Evolutionary conservation across 129 eudicot species (phyloP).

Genomic region (Centaurea solstitialis): DNA sequence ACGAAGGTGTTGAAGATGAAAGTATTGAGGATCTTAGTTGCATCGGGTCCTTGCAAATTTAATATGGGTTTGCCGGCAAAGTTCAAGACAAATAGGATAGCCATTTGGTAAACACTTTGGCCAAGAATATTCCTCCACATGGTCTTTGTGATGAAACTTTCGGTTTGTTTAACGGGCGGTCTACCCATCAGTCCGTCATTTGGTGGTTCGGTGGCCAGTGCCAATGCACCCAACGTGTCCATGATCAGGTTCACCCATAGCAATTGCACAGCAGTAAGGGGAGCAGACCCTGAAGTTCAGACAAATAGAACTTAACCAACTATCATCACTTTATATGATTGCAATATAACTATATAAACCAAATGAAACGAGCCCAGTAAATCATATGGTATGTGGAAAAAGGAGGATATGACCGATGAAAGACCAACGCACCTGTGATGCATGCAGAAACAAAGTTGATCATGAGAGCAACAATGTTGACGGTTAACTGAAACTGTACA

Average conservation of each 20-base stretch:
- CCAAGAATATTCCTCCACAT: slow-evolving; percentile 96
- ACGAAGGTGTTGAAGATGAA: slow-evolving; percentile 96
- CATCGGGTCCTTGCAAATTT: slow-evolving; percentile 58
- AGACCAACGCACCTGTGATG: slow-evolving; percentile 53
- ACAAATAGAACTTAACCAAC: not conserved
- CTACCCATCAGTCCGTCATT: slow-evolving; percentile 78
- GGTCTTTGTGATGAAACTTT: slow-evolving; percentile 68
- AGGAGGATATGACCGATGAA: not conserved
- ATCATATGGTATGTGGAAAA: not conserved
- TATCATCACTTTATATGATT: not conserved
- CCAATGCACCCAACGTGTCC: slow-evolving; percentile 95
- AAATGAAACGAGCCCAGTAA: not conserved
- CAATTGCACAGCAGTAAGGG: slow-evolving; percentile 89
- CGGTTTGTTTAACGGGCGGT: slow-evolving; percentile 62
- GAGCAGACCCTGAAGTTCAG: slow-evolving; percentile 69
- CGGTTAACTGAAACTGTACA: slow-evolving; percentile 96
- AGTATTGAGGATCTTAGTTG: slow-evolving; percentile 60
- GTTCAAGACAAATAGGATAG: slow-evolving; percentile 59
- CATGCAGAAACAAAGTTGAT: slow-evolving; percentile 93
- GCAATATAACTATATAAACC: not conserved
- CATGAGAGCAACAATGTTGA: slow-evolving; percentile 93
- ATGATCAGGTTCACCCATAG: slow-evolving; percentile 95
- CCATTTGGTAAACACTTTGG: slow-evolving; percentile 81
- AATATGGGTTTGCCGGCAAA: slow-evolving; percentile 67
- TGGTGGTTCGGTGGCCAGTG: slow-evolving; percentile 94